A percentile compares a stretch with the other conserved stretches of the same genome.
These are phyloP conservation scores for Verruconis gallopava DNA, from an alignment of 2,329 filamentous ascomycete species.

Conservation along the genomic window DNA sequence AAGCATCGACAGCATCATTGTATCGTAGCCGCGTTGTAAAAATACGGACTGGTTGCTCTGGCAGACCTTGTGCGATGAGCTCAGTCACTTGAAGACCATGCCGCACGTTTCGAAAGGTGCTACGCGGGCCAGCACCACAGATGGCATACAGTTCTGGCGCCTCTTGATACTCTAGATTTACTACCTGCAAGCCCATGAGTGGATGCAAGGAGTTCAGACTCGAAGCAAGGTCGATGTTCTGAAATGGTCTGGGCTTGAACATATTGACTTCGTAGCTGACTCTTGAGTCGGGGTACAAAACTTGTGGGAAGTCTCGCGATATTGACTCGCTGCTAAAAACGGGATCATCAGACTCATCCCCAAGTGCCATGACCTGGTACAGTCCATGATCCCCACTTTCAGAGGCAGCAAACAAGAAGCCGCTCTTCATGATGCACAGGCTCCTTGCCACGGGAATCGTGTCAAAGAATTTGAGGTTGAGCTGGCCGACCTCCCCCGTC, in stretches of 20 bases:
- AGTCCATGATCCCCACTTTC: constrained; percentile 90
- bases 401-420: constrained; percentile 83
- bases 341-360: constrained; percentile 83
- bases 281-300: neutral
- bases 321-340: constrained; percentile 49
- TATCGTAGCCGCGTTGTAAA: constrained; percentile 87
- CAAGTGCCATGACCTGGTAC: constrained; percentile 94
- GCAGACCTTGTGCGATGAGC: constrained; percentile 86
- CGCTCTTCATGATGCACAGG: constrained; percentile 87
- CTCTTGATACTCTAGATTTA: constrained; percentile 82
- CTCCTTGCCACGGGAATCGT: constrained; percentile 81
- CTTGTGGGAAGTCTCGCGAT: constrained; percentile 1
- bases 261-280: constrained; percentile 54
- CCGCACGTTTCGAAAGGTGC: constrained; percentile 80
- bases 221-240: constrained; percentile 76
- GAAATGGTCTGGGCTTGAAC: constrained; percentile 66
- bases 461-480: constrained; percentile 97
- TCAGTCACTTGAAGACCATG: constrained; percentile 89
- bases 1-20: constrained; percentile 76
- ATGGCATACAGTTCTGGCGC: constrained; percentile 93
- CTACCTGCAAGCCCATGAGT: constrained; percentile 79
- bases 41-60: constrained; percentile 76
- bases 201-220: constrained; percentile 83
- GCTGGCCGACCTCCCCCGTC: constrained; percentile 65
- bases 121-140: constrained; percentile 77